Conservation (phyloP, 345 rosid genomes). For the Physaria fendleri region DNA sequence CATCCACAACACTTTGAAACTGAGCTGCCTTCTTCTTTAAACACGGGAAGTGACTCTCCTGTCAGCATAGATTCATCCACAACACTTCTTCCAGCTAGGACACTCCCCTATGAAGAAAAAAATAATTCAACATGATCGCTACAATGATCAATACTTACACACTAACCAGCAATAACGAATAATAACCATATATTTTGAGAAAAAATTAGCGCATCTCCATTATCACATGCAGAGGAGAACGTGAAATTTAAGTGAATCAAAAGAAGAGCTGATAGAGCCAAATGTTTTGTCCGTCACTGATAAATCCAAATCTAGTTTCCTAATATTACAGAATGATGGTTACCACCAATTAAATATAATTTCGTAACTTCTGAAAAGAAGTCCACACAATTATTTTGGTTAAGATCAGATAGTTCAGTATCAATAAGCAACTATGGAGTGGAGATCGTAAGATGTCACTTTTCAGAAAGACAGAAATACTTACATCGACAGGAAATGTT, state of each 20-base stretch:
- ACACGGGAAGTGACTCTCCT: conserved; percentile 91
- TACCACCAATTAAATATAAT: too few relatives aligned
- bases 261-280: not conserved
- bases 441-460: conserved; percentile 2
- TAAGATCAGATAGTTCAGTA: too few relatives aligned
- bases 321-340: too few relatives aligned
- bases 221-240: not conserved
- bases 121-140: conserved; percentile 12
- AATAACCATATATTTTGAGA: not conserved
- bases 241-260: conserved; percentile 3
- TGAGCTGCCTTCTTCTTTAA: conserved; percentile 61
- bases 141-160: not conserved
- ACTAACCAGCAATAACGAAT: not conserved
- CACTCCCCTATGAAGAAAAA: conserved; percentile 54
- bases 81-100: conserved; percentile 89
- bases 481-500: conserved; percentile 93
- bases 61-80: conserved; percentile 98
- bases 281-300: too few relatives aligned
- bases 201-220: not conserved
- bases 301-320: too few relatives aligned
- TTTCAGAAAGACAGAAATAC: conserved; percentile 24
- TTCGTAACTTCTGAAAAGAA: too few relatives aligned
- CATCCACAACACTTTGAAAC: conserved; percentile 98
- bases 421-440: too few relatives aligned
- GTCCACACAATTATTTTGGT: too few relatives aligned